Evolutionary conservation across 352 stramenopile genomes (phyloP), one percentile per base, ranked within the genome.

Genomic region (Phytophthora syringae): DNA sequence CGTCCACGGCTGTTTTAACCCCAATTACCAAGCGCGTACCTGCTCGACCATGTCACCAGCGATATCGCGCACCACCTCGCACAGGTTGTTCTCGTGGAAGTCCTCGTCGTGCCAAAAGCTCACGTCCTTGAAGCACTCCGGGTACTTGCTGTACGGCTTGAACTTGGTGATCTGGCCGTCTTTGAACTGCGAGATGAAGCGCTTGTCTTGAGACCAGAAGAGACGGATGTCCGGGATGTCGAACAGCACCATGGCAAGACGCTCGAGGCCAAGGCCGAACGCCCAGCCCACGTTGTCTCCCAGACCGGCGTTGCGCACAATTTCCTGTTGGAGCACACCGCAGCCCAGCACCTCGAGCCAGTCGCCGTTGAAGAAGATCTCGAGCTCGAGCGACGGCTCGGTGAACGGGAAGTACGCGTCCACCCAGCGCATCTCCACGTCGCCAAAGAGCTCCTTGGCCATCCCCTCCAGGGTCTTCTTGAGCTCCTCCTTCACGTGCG

Each of bases 401-500:
- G 98, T 99, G 77, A 99, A 99, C 4, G 98, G 98, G 76, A 99
- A 99, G 76, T 99, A 99, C 11, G 94, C 97, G 28, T 99, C 97
- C 2, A 98, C 89, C 98, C 98, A 99, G 54, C 96, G 87, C 84
- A 98, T 99, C 74, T 99, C 84, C 1, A 98, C 95, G 15, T 93
- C 67, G 22, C 90, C 90, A 20, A 97, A 97, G 0, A 99, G 80
- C 51, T 93, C 78, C 43, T 88, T 73, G 20, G 97, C 95, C 64
- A 99, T 86, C 9, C 97, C 97, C 72, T 99, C 95, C 12, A 99
- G 80, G 3, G 85, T 92, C 27, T 86, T 83, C 81, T 99, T 98
- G 6, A 99, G 82, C 72, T 99, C 93, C n/a, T 93, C 77, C 47
- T 94, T 82, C 24, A 99, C 91, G 11, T 89, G 64, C 67, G 75